Base-by-base conservation (phyloP, 192 early-diverging fungal genomes). In the Mortierella antarctica region DNA sequence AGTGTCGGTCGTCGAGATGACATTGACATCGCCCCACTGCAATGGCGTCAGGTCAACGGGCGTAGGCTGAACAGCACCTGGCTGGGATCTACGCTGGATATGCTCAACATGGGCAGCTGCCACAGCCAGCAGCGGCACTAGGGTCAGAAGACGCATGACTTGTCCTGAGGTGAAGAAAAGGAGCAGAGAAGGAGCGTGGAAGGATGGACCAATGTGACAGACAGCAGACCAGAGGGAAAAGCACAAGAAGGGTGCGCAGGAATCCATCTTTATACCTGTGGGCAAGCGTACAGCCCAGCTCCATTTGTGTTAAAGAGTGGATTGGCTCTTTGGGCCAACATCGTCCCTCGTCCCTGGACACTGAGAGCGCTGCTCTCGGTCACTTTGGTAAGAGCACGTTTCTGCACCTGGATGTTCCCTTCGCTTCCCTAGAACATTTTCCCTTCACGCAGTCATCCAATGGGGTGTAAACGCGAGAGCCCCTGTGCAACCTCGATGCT, bases 21-120 rank as follows among this genome's bases (percentile, higher is more conserved):
- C 82, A 55, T 89, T 89, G 59, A 85, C 66, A 51, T 87, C 88
- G 45, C 84, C 83, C 88, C 88, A 89, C 41, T 72, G 52, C 12
- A 89, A 60, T 21, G 86, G 82, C n/a, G 61, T 41, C n/a, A 95
- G 76, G 83, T 95, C 93, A 13, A 92, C 86, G 40, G 95, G 83
- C 5, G 90, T 90, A 48, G 92, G 85, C 63, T 94, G 92, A 11
- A 92, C 86, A 44, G 91, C 73, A 63, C 93, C 93, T n/a, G 77
- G 68, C 66, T 92, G 88, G 47, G 91, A 88, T 83, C 73, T 55
- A 48, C 23, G 65, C 57, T 80, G 62, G 47, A 76, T 6, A 17
- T 68, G 71, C 45, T 69, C 57, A 15, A 67, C 63, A 52, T 74
- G 57, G 46, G 80, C 80, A 48, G 51, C 47, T 42, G 71, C 67